phyloP scores from a whole-genome alignment of 306 rosid genomes.

The Dryas alaskensis region DNA sequence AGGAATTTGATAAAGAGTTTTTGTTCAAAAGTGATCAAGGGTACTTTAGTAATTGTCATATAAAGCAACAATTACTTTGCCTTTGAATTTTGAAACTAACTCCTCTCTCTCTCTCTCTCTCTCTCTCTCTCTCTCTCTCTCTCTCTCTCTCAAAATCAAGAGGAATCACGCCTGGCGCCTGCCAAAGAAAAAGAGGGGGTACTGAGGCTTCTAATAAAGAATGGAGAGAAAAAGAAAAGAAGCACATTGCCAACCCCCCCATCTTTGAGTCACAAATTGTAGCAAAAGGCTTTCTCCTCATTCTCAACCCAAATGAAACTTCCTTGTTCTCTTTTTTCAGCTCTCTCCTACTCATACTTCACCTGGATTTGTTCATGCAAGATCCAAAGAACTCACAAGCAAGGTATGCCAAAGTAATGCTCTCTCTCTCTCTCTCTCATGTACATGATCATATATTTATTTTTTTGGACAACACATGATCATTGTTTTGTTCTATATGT shows the following conservation, averaged over 20 bases:
- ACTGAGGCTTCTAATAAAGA: conserved; percentile 48
- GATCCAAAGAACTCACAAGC: conserved; percentile 68
- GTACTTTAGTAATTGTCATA: conserved; percentile 37
- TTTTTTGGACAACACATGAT: no score
- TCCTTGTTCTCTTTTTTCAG: conserved; percentile 18
- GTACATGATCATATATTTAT: no score
- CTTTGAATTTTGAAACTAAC: conserved; percentile 42
- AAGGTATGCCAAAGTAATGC: conserved; percentile 47
- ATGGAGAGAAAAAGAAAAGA: conserved; percentile 44
- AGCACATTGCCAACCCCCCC: conserved; percentile 53
- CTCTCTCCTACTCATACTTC: background rate
- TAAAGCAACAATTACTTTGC: conserved; percentile 55
- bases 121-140: conserved; percentile 23
- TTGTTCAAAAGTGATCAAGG: conserved; percentile 31
- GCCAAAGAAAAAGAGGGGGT: conserved; percentile 58
- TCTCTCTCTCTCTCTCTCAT: conserved; percentile 21
- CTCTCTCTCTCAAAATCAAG: conserved; percentile 33
- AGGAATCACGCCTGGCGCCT: conserved; percentile 45
- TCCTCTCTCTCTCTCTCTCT: background rate
- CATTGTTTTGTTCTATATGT: no score
- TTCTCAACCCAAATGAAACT: conserved; percentile 67
- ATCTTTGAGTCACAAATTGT: conserved; percentile 32
- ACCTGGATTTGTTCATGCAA: conserved; percentile 75
- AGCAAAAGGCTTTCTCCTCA: conserved; percentile 26
- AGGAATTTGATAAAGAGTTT: conserved; percentile 26